Evolutionary conservation across 2,329 filamentous ascomycete species (phyloP).

Genomic region (Colletotrichum sojae): DNA sequence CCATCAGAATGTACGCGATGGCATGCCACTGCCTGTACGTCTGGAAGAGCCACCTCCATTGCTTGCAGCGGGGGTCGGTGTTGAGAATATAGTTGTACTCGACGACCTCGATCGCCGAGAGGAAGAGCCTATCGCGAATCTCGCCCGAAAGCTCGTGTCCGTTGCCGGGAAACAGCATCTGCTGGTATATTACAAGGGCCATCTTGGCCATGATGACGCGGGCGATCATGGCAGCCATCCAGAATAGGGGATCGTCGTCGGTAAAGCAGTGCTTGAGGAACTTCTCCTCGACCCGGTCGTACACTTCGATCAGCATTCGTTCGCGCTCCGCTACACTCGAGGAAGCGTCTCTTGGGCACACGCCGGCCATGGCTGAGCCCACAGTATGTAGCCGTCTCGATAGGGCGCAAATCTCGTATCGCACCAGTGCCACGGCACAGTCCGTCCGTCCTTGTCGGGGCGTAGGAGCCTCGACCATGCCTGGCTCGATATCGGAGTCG

Average conservation of each 20-base stretch:
- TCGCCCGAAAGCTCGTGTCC: slow-evolving; percentile 71
- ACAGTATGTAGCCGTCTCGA: slow-evolving; percentile 53
- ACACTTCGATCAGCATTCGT: slow-evolving; percentile 65
- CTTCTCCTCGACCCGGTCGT: slow-evolving; percentile 67
- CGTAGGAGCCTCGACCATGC: slow-evolving; percentile 62
- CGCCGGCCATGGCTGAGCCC: slow-evolving; percentile 51
- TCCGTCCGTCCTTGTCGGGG: slow-evolving; percentile 67
- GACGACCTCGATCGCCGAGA: slow-evolving; percentile 81
- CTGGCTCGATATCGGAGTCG: slow-evolving; percentile 62
- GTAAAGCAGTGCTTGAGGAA: slow-evolving; percentile 64
- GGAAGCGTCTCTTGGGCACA: slow-evolving; percentile 48
- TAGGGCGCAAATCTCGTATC: slow-evolving; percentile 66
- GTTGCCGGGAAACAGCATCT: slow-evolving; percentile 73
- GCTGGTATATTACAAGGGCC: slow-evolving; percentile 83
- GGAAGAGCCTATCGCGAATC: slow-evolving; percentile 77
- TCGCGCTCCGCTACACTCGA: slow-evolving; percentile 54
- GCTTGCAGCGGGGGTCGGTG: slow-evolving; percentile 65
- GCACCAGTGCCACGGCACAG: slow-evolving; percentile 62
- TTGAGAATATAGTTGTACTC: slow-evolving; percentile 78
- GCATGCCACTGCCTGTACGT: slow-evolving; percentile 68
- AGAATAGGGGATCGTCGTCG: slow-evolving; percentile 70
- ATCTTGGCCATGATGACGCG: slow-evolving; percentile 84
- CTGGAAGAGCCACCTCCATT: slow-evolving; percentile 65
- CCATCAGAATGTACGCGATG: slow-evolving; percentile 64
- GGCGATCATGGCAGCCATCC: slow-evolving; percentile 77